Evolutionary conservation across 2,329 filamentous ascomycete genomes (phyloP), one percentile per base, ranked within the genome.

Genomic region (Stemphylium vesicarium): DNA sequence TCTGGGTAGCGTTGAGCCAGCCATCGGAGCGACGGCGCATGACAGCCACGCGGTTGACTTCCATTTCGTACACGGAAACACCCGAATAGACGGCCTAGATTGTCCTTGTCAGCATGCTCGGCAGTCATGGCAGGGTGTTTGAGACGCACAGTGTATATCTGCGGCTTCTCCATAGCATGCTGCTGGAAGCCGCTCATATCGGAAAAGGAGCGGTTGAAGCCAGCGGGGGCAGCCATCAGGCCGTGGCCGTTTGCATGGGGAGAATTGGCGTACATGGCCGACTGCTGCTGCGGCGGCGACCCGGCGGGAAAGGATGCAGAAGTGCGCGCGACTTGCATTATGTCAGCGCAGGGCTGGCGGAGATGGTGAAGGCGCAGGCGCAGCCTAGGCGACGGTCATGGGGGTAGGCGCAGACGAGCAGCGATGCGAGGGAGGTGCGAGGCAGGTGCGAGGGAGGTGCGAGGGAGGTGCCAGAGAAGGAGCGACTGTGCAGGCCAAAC

Each of bases 41-140:
- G 45, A 98, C 93, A 20, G 92, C 92, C 62, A 99, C 83, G 40
- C 86, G 86, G 74, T 96, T 96, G 57, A 98, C 90, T 75, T 97
- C 93, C 92, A 98, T 97, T 78, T 99, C 95, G 80, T 98, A 99
- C 13, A 99, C 95, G 57, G 94, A 89, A 40, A 98, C 92, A 64
- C 93, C 92, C 7, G 94, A 98, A 76, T 98, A 98, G 36, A 96
- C 90, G 57, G 94, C 94, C 87, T 63, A 50, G 36, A 15, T 15
- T 11, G 57, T 72, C 58, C n/a, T 15, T 11, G 57, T 72, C 58
- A 71, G 65, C 46, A 53, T 15, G 9, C 10, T 13, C 7, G 22
- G 90, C 4, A 91, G 96, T 74, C 96, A 96, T 18, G 92, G 87
- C 47, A 9, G 91, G 12, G n/a, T 35, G 13, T 20, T 26, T 5